phyloP scores from a whole-genome alignment of 345 rosid genomes.

The Salix viminalis region DNA sequence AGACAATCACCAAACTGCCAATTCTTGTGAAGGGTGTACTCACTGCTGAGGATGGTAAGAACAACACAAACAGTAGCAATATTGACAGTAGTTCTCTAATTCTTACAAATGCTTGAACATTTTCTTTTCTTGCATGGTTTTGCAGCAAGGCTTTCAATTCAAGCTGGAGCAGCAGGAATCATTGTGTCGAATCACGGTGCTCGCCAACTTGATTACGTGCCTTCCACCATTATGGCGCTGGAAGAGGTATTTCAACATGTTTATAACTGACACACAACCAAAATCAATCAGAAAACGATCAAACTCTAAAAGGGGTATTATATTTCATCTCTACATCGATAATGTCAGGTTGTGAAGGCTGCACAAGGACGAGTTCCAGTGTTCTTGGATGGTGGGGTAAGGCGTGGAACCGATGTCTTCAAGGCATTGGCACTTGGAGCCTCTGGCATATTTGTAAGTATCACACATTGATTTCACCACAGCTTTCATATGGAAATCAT shows the following conservation, averaged over 20 bases:
- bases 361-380: slow-evolving; percentile 81
- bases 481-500: not conserved
- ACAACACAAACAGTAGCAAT: slow-evolving; percentile 1
- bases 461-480: not conserved
- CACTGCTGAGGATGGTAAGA: slow-evolving; percentile 83
- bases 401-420: slow-evolving; percentile 97
- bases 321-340: not conserved
- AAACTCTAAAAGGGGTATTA: not conserved
- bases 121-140: not conserved
- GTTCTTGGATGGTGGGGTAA: slow-evolving; percentile 90
- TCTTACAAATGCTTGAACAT: not conserved
- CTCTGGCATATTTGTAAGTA: slow-evolving; percentile 84
- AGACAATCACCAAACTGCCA: slow-evolving; percentile 81
- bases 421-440: slow-evolving; percentile 98
- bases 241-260: slow-evolving; percentile 57
- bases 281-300: not conserved
- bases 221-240: slow-evolving; percentile 79
- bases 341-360: slow-evolving; percentile 72
- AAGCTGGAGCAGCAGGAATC: slow-evolving; percentile 82
- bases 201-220: slow-evolving; percentile 87
- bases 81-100: not conserved
- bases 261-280: not conserved
- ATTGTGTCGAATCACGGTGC: slow-evolving; percentile 97
- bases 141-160: slow-evolving; percentile 69
- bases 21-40: slow-evolving; percentile 90